Base-by-base conservation (phyloP, 1,284 basidiomycete genomes). In the Malassezia equina region DNA sequence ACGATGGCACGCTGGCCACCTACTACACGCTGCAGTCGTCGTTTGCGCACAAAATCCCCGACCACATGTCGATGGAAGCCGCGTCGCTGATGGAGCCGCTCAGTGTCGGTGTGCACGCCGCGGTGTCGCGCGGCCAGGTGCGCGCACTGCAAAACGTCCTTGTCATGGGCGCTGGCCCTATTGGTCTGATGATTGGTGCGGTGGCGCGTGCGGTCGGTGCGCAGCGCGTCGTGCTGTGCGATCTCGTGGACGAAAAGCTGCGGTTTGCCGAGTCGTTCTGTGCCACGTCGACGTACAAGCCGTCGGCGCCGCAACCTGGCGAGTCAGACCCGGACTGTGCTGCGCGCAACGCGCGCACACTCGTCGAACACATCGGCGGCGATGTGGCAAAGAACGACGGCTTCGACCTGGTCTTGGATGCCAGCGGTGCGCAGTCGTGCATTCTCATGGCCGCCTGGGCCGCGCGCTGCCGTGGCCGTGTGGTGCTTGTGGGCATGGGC, bases 151-250 rank as follows among this genome's bases (percentile, higher is more conserved):
- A 74, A 21, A 76, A 75, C 42, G 75, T 76, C 13, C 62, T 76
- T 32, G 68, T 96, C 55, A 90, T 93, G 66, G 93, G 90, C 50
- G 80, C 80, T 8, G 91, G 93, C 1, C 91, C 91, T 7, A 88
- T 96, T 60, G 90, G 90, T 8, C 80, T 95, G 17, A 81, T 95
- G 31, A 86, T 84, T 72, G 90, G 91, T 83, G 90, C 88, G 4
- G 89, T 90, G 21, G 89, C 89, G 25, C 89, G 85, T 71, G 90
- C 78, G n/a, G 78, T 77, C 65, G 76, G 74, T 0, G 77, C 75
- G 7, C 66, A 62, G 52, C 52, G 61, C 12, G 64, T 71, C 32
- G 63, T 69, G 29, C 46, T 58, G n/a, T 60, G 78, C 60, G 79
- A 98, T 72, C 89, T 96, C 61, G 82, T 88, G 52, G 79, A 82